Percentiles rank a stretch among this genome's conserved stretches.
Evolutionary conservation across 2,329 filamentous ascomycete species (phyloP).

Genomic region (Catunica adiposa): DNA sequence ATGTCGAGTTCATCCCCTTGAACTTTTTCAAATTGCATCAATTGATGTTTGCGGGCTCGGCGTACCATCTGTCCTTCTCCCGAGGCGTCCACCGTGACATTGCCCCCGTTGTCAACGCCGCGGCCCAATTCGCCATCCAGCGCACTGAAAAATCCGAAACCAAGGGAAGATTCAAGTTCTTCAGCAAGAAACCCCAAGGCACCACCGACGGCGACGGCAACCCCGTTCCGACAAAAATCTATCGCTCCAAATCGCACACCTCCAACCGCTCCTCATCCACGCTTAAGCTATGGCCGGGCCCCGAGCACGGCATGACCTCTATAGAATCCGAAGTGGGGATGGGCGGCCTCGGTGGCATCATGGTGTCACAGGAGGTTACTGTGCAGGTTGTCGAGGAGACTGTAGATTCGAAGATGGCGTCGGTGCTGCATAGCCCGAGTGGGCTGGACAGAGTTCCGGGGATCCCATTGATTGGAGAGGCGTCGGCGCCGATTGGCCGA

Average conservation of each 20-base stretch:
- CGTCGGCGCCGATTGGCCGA: constrained; percentile 1
- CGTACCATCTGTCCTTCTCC: constrained; percentile 42
- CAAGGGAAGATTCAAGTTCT: neutral
- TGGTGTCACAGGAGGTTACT: constrained; percentile 45
- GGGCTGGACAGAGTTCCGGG: constrained; percentile 2
- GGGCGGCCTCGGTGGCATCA: constrained; percentile 35
- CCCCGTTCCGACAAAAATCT: constrained; percentile 17
- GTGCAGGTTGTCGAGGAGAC: constrained; percentile 25
- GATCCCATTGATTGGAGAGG: constrained; percentile 11
- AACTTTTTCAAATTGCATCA: constrained; percentile 52
- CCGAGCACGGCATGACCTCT: constrained; percentile 10
- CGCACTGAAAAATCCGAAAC: constrained; percentile 1
- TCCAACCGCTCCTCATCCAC: constrained; percentile 21
- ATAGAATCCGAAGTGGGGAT: constrained; percentile 7
- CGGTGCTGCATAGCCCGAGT: neutral
- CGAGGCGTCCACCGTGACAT: constrained; percentile 46
- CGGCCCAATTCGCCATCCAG: constrained; percentile 8
- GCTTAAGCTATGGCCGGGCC: constrained; percentile 21
- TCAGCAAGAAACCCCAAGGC: neutral
- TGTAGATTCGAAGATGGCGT: constrained; percentile 15
- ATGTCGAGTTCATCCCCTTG: constrained; percentile 43
- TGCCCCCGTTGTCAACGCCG: constrained; percentile 28
- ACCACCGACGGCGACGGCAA: constrained; percentile 17
- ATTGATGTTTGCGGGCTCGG: constrained; percentile 37
- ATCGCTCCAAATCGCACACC: constrained; percentile 16